phyloP scores from a whole-genome alignment of 2,329 filamentous ascomycete genomes.

The Colletotrichum lini region DNA sequence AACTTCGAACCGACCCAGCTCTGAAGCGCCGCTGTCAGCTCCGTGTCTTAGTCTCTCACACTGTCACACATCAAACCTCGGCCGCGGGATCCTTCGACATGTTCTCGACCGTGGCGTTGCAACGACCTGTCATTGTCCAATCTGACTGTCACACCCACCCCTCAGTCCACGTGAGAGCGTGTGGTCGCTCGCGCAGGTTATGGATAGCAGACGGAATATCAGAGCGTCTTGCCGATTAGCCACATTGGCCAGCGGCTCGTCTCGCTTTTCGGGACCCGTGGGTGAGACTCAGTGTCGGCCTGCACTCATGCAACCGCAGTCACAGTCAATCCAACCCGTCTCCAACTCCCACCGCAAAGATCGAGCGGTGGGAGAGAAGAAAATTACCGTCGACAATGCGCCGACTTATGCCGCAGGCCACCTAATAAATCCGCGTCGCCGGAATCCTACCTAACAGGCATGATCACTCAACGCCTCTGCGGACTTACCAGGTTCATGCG shows the following conservation, averaged over 20 bases:
- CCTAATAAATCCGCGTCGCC: background rate
- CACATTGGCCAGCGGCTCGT: background rate
- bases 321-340: background rate
- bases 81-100: background rate
- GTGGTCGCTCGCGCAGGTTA: background rate
- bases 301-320: background rate
- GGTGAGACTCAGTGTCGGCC: background rate
- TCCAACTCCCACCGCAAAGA: background rate
- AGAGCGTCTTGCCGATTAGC: background rate
- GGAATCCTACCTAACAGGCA: slow-evolving; percentile 5
- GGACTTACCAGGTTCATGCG: slow-evolving; percentile 4
- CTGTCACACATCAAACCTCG: background rate
- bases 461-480: background rate
- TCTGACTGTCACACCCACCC: background rate
- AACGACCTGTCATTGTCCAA: background rate
- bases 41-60: slow-evolving; percentile 5
- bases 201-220: background rate
- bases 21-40: slow-evolving; percentile 21
- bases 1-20: slow-evolving; percentile 4
- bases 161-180: background rate
- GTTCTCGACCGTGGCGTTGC: background rate
- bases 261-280: background rate
- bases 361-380: background rate
- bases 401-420: background rate
- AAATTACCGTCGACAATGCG: background rate